Evolutionary conservation across 768 basidiomycete genomes (phyloP), one percentile per base, ranked within the genome.

Genomic region (Pulveroboletus sp.): DNA sequence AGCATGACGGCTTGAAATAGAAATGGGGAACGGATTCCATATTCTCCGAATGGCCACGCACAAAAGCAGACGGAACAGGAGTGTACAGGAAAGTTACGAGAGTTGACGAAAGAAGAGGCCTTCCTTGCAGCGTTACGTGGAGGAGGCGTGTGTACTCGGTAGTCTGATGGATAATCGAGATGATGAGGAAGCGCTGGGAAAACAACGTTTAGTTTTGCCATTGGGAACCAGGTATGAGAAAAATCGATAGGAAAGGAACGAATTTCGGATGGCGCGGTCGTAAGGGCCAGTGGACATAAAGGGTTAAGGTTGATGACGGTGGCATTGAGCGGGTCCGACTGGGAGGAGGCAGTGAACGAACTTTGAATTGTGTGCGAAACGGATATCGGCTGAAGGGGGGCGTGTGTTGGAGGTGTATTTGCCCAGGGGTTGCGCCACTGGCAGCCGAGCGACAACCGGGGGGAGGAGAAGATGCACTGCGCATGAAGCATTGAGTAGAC

Each of bases 1-100:
- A 58, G n/a, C n/a, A 51, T 39, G 17, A 47, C 17, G 33, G 9
- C 55, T 61, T 6, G 47, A 61, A 61, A 52, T 47, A 49, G 59
- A 47, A 53, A 42, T 24, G 32, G 46, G 43, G 47, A 46, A 46
- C 29, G 35, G 44, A 40, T 59, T 40, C 31, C 32, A 48, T 52
- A 37, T 33, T 29, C 27, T 34, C 37, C 16, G 33, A 34, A 53
- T 34, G 19, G 41, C 39, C 62, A 55, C 49, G 51, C 44, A 48
- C 39, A 14, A 37, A 11, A 5, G 31, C 33, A 38, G 45, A 56
- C 31, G 44, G 25, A 47, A 21, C 6, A 49, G 17, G 31, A 32
- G 40, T 19, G 39, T 32, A 31, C 21, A 19, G 42, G 45, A 48
- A 1, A 21, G 40, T 62, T 60, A 62, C 62, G 53, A 36, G 38